Conservation (phyloP, 2,329 filamentous ascomycete species). For the Xylaria sp. region DNA sequence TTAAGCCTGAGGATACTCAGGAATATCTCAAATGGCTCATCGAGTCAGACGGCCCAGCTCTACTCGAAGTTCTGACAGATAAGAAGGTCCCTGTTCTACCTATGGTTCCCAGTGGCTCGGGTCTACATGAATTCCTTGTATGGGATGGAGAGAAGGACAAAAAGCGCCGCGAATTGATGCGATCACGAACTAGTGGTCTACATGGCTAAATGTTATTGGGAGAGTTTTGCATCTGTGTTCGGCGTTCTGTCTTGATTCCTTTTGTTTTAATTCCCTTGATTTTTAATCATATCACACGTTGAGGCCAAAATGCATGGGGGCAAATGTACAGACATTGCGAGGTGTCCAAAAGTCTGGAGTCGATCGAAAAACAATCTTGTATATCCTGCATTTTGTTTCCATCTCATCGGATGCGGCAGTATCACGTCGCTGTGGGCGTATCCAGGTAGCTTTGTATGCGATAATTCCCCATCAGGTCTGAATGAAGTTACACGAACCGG, state of each 20-base stretch:
- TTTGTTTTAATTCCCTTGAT: background rate
- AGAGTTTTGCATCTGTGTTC: constrained; percentile 29
- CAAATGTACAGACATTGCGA: constrained; percentile 28
- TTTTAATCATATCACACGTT: constrained; percentile 1
- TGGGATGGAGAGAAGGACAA: constrained; percentile 73
- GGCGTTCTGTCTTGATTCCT: constrained; percentile 33
- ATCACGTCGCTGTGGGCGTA: constrained; percentile 9
- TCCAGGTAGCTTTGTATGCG: constrained; percentile 23
- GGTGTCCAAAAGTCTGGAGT: constrained; percentile 32
- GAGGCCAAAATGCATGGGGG: constrained; percentile 19
- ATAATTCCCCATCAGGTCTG: constrained; percentile 17
- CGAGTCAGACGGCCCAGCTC: constrained; percentile 86
- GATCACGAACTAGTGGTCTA: constrained; percentile 66
- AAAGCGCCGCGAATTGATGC: constrained; percentile 73
- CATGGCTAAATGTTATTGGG: constrained; percentile 51
- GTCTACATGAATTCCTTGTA: constrained; percentile 90
- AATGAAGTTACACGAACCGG: constrained; percentile 13
- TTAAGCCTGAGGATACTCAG: constrained; percentile 80
- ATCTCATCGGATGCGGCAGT: constrained; percentile 16
- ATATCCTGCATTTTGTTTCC: constrained; percentile 26
- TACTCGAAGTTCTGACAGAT: constrained; percentile 92
- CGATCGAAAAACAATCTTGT: constrained; percentile 24
- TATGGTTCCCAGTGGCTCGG: constrained; percentile 92
- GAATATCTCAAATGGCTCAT: constrained; percentile 89
- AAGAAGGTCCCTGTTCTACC: constrained; percentile 94